These are phyloP conservation scores for Candida maltosa DNA, from an alignment of 805 yeast genomes.

Conservation along the genomic window DNA sequence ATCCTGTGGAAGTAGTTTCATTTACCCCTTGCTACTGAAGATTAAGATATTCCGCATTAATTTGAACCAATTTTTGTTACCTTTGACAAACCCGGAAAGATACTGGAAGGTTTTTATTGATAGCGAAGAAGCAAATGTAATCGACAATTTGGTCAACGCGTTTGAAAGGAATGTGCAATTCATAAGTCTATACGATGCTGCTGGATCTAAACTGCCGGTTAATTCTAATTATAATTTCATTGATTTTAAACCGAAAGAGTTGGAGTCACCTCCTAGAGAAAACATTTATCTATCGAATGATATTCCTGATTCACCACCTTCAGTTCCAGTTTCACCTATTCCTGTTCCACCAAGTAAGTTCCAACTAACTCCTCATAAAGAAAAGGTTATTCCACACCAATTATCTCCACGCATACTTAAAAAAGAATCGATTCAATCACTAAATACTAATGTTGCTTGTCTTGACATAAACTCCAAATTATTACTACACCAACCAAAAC, in stretches of 20 bases:
- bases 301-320: slow-evolving; percentile 44
- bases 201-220: background rate
- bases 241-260: slow-evolving; percentile 6
- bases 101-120: slow-evolving; percentile 59
- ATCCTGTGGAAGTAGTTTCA: slow-evolving; percentile 62
- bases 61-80: slow-evolving; percentile 50
- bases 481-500: slow-evolving; percentile 14
- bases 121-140: slow-evolving; percentile 22
- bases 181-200: slow-evolving; percentile 23
- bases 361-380: background rate
- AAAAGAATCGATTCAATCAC: slow-evolving; percentile 18
- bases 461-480: slow-evolving; percentile 14
- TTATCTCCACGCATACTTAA: slow-evolving; percentile 1
- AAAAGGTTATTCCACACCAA: no score
- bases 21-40: slow-evolving; percentile 71
- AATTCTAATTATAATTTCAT: background rate
- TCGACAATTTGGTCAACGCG: slow-evolving; percentile 30
- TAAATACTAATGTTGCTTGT: slow-evolving; percentile 29
- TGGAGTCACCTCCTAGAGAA: slow-evolving; percentile 9
- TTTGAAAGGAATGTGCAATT: slow-evolving; percentile 40
- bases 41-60: slow-evolving; percentile 53
- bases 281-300: slow-evolving; percentile 17
- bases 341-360: background rate
- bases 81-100: slow-evolving; percentile 71
- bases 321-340: slow-evolving; percentile 38